phyloP scores from a whole-genome alignment of 148 eudicot genomes.

The Rhododendron griersonianum region DNA sequence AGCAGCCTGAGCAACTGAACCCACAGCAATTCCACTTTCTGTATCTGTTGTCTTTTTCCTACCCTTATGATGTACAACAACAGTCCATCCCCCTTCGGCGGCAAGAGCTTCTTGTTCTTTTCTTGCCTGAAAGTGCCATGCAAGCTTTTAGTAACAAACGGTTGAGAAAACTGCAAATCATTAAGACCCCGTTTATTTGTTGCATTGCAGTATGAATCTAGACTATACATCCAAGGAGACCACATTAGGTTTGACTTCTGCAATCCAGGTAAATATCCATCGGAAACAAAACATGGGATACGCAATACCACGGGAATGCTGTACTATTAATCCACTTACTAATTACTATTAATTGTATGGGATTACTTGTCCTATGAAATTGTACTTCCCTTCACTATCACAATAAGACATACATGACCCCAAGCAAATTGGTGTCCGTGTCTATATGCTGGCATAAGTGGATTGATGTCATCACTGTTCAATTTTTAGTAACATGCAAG shows the following conservation, averaged over 20 bases:
- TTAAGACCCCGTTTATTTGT: background rate
- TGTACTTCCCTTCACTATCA: background rate
- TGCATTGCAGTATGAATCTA: background rate
- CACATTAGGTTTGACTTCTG: background rate
- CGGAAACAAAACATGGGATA: background rate
- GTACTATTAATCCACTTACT: background rate
- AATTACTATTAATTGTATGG: background rate
- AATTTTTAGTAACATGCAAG: background rate
- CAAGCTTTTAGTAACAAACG: background rate
- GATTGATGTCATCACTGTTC: background rate
- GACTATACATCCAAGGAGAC: background rate
- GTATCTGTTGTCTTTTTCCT: conserved; percentile 86
- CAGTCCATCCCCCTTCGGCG: conserved; percentile 95
- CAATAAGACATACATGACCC: background rate
- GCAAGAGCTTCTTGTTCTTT: conserved; percentile 59
- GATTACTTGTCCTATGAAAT: background rate
- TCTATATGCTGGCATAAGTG: background rate
- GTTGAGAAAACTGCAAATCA: background rate
- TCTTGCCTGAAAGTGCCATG: conserved; percentile 46
- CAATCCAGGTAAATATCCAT: background rate
- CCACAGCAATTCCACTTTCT: conserved; percentile 85
- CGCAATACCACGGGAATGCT: background rate
- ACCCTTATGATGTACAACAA: conserved; percentile 79
- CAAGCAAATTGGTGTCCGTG: background rate
- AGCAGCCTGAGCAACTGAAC: conserved; percentile 80